Evolutionary conservation across 192 early-diverging fungal genomes (phyloP).

Genomic region (Gryganskiella cystojenkinii): DNA sequence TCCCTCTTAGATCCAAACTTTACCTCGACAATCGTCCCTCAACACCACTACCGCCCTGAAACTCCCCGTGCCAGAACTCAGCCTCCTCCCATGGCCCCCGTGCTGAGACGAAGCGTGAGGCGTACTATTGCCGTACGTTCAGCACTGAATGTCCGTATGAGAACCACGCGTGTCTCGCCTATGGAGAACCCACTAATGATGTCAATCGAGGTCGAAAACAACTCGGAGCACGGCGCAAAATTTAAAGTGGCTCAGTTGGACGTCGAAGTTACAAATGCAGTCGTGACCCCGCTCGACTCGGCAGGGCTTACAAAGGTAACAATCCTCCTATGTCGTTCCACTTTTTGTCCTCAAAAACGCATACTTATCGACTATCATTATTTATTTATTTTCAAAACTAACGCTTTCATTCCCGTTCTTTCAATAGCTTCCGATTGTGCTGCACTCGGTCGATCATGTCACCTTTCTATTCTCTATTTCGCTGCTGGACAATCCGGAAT

Average conservation of each 20-base stretch:
- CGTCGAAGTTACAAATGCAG: slow-evolving; percentile 64
- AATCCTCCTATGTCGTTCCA: not conserved
- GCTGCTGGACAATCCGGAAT: slow-evolving; percentile 59
- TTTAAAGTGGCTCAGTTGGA: slow-evolving; percentile 61
- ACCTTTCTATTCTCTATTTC: slow-evolving; percentile 67
- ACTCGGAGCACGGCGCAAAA: slow-evolving; percentile 59
- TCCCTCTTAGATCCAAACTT: slow-evolving; percentile 24
- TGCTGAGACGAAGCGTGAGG: slow-evolving; percentile 51
- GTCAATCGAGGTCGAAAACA: slow-evolving; percentile 72
- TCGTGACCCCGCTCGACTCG: slow-evolving; percentile 55
- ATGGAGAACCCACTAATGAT: slow-evolving; percentile 69
- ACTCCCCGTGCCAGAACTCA: slow-evolving; percentile 37
- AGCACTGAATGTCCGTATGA: slow-evolving; percentile 65
- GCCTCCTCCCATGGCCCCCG: slow-evolving; percentile 21
- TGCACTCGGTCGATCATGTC: slow-evolving; percentile 65
- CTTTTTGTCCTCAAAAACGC: not conserved
- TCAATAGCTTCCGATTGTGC: slow-evolving; percentile 52
- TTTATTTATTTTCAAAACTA: not conserved
- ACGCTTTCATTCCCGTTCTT: slow-evolving; percentile 9
- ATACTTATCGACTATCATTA: slow-evolving; percentile 4
- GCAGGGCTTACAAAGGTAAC: slow-evolving; percentile 57
- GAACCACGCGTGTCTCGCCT: slow-evolving; percentile 67
- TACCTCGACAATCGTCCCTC: slow-evolving; percentile 20
- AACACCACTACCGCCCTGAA: slow-evolving; percentile 44
- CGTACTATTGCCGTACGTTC: slow-evolving; percentile 61